Evolutionary conservation across 1,284 basidiomycete species (phyloP), one percentile per base, ranked within the genome.

Genomic region (Tylopilus orsonianus): DNA sequence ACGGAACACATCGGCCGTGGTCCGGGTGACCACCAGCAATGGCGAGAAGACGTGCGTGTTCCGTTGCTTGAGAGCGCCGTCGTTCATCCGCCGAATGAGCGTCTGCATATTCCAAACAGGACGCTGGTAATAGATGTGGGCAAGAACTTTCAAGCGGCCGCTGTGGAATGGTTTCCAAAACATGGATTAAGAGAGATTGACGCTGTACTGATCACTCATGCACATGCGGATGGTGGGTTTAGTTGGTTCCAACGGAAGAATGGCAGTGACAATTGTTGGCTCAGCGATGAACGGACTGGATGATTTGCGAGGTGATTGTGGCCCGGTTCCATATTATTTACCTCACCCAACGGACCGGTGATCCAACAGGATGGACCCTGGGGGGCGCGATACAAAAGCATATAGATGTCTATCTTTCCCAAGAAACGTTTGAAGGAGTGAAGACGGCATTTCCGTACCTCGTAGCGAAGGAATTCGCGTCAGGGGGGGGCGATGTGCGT

Each of bases 241-340:
- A 34, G 18, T 18, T 14, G 18, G 22, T 39, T 38, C 41, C 27
- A 12, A 35, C 27, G 12, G 16, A 13, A 35, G 27, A 27, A 27
- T 39, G 49, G 8, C 33, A 19, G 10, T 19, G 51, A 37, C 36
- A 18, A 40, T 44, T 52, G 41, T 39, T 36, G 24, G 40, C 48
- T 16, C 33, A 87, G 89, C 89, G 12, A 87, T 90, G 74, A 90
- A 91, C 59, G 90, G 90, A 4, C 62, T 92, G 48, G 89, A 92
- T 67, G 90, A 92, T 63, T 71, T 92, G 29, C 73, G 89, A 75
- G 84, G 87, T 85, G 55, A 52, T 69, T 36, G 24, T 43, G 23
- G 26, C 49, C 20, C 14, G 20, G 12, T 44, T 34, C 27, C 33
- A 8, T 44, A 35, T 7, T 16, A 38, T 47, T 48, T 27, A 45